Conservation (phyloP, 1,284 basidiomycete species). For the Anthracocystis setariae region DNA sequence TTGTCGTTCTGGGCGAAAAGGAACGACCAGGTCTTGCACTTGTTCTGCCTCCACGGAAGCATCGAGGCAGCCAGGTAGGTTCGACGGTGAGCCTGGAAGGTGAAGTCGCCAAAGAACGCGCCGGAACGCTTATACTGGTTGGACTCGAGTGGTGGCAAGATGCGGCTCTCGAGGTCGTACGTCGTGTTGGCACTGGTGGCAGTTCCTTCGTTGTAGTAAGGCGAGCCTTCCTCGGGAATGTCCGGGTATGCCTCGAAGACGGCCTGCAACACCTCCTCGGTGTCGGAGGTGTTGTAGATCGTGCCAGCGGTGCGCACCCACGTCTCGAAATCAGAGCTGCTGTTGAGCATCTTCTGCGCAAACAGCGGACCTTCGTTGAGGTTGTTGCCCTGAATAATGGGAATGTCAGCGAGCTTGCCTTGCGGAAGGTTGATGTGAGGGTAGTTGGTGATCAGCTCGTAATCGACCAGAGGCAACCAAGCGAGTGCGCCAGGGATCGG, state of each 20-base stretch:
- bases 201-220: conserved; percentile 37
- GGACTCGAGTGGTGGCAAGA: conserved; percentile 16
- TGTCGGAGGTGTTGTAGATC: conserved; percentile 41
- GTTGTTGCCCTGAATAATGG: conserved; percentile 46
- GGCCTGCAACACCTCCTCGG: conserved; percentile 23
- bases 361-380: conserved; percentile 49
- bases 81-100: conserved; percentile 36
- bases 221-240: conserved; percentile 23
- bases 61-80: conserved; percentile 16
- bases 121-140: conserved; percentile 38
- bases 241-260: conserved; percentile 36
- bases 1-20: conserved; percentile 39
- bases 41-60: conserved; percentile 13
- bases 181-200: conserved; percentile 22
- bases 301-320: conserved; percentile 23
- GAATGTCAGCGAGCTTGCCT: conserved; percentile 42
- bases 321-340: conserved; percentile 15
- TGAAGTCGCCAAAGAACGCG: conserved; percentile 39
- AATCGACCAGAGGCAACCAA: conserved; percentile 42
- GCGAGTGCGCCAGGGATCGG: conserved; percentile 32
- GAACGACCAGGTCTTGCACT: conserved; percentile 24
- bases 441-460: conserved; percentile 39
- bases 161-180: conserved; percentile 8
- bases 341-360: conserved; percentile 22
- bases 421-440: conserved; percentile 28